These are phyloP conservation scores for Candida maris DNA, from an alignment of 805 yeast species.

Conservation along the genomic window DNA sequence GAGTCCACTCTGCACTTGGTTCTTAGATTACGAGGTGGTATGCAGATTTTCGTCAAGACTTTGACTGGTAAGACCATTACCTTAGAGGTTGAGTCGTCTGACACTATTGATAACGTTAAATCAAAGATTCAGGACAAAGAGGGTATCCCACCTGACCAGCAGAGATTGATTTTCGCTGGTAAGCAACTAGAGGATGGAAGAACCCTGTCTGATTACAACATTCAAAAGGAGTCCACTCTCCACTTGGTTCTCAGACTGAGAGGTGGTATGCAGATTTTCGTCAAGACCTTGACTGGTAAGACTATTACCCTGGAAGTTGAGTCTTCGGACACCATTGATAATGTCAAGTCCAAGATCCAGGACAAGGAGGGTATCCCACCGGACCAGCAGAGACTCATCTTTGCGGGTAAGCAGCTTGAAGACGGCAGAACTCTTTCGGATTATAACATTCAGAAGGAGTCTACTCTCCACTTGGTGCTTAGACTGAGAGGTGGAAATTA, in stretches of 20 bases:
- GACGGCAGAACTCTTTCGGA: constrained; percentile 95
- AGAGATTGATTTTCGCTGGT: constrained; percentile 44
- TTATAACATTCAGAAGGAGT: constrained; percentile 98
- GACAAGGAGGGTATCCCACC: constrained; percentile 98
- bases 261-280: constrained; percentile 73
- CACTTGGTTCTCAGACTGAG: constrained; percentile 84
- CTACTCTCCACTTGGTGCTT: constrained; percentile 91
- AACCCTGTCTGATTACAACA: constrained; percentile 83
- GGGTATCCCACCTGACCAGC: constrained; percentile 45
- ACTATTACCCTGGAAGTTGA: constrained; percentile 90
- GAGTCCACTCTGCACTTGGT: constrained; percentile 38
- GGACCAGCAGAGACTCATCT: constrained; percentile 95
- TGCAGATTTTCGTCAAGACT: constrained; percentile 91
- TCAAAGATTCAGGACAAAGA: constrained; percentile 42
- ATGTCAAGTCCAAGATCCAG: constrained; percentile 94
- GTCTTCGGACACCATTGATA: constrained; percentile 96
- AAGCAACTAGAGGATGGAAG: constrained; percentile 65
- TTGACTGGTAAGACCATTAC: constrained; percentile 89
- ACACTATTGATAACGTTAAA: constrained; percentile 43
- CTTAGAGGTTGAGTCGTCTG: constrained; percentile 43
- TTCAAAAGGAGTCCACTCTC: constrained; percentile 50
- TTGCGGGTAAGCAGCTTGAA: constrained; percentile 97
- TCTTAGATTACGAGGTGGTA: constrained; percentile 44
- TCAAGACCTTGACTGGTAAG: constrained; percentile 59
- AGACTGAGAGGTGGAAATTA: constrained; percentile 94